Conservation (phyloP, 257 asterid species). For the Nicotiana tabacum region DNA sequence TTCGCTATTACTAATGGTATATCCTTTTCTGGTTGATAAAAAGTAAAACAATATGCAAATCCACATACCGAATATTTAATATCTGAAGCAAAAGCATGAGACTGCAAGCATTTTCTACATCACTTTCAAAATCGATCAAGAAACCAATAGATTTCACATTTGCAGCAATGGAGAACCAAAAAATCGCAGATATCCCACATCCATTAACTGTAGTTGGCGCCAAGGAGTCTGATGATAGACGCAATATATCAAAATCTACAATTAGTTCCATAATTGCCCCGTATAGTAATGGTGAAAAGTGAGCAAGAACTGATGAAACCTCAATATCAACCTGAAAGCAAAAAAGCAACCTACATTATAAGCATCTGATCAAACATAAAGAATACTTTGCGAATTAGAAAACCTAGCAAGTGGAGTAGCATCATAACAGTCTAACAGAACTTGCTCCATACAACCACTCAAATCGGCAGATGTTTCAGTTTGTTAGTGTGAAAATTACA, state of each 20-base stretch:
- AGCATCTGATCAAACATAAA: neutral
- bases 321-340: constrained; percentile 54
- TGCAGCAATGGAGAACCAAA: constrained; percentile 57
- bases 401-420: neutral
- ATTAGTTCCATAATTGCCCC: constrained; percentile 46
- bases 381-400: neutral
- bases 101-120: constrained; percentile 43
- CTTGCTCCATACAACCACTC: neutral
- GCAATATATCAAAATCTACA: constrained; percentile 33
- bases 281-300: constrained; percentile 59
- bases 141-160: constrained; percentile 43
- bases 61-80: constrained; percentile 55
- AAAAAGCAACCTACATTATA: constrained; percentile 21
- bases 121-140: constrained; percentile 66
- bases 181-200: constrained; percentile 21
- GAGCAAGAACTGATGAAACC: constrained; percentile 55
- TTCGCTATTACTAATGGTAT: neutral
- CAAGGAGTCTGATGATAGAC: constrained; percentile 36
- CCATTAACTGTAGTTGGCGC: constrained; percentile 15
- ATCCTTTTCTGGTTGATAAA: neutral
- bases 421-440: neutral
- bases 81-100: constrained; percentile 42
- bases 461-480: neutral
- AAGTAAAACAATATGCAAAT: constrained; percentile 16
- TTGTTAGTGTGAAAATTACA: neutral